Base-by-base conservation (phyloP, 345 rosid genomes). In the Cardamine resedifolia region DNA sequence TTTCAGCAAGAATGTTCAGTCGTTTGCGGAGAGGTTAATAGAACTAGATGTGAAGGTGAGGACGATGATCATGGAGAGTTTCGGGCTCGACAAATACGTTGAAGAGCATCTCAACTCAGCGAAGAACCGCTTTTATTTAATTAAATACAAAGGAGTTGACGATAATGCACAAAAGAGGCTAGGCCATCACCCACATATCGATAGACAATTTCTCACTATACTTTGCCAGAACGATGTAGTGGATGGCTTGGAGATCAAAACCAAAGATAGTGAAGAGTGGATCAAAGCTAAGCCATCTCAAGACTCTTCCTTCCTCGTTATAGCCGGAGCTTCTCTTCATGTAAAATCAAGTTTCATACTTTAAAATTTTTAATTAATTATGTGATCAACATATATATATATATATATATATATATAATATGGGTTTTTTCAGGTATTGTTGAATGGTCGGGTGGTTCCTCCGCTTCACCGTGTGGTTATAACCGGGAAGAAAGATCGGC, bases 1-100 rank as follows among this genome's bases (percentile, higher is more conserved):
- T 41, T 41, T 41, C 77, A 81, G 86, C 62, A 50, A 81, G 58
- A 68, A 47, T 18, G 52, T 72, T 8, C 66, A 68, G 5, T 33
- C 71, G 0, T 79, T 62, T 49, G 48, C 81, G 2, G 73, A 28
- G 23, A 28, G 45, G 27, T 62, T 71, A 6, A 56, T 72, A 5
- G 82, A 83, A 68, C 10, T 88, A 52, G 76, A 77, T 28, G 69
- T 74, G 48, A 78, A 20, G 73, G 84, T 83, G 76, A 83, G 63
- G 68, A 63, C 71, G 57, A 85, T 83, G 89, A 68, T 85, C 34
- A 78, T 85, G 31, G 91, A 86, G 74, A 83, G 86, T 76, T 85
- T 81, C 39, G 83, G 88, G 0, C 74, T 79, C 8, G 71, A 72
- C 30, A 75, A 80, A 58, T 68, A 81, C 64, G 50, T 73, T 3